Base-by-base conservation (phyloP, 2,329 filamentous ascomycete genomes). In the Chaetomium strumarium region DNA sequence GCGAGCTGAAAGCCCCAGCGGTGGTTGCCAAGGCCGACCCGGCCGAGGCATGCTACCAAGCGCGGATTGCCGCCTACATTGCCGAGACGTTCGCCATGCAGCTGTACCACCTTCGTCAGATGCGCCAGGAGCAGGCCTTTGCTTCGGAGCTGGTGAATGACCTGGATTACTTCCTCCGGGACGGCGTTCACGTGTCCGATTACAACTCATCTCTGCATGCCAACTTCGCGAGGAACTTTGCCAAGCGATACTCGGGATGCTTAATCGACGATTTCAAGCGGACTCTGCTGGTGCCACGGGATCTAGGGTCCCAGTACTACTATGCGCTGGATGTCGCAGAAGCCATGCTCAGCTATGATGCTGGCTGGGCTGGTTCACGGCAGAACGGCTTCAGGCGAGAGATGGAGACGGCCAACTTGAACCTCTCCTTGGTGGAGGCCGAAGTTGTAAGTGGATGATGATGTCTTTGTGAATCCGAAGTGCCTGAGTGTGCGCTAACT, bases 11-110 rank as follows among this genome's bases (percentile, higher is more conserved):
- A 52, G 68, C 80, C 5, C 74, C 78, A 1, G 69, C 75, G 5
- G 53, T 77, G 29, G 77, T 75, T 1, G 73, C 75, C 10, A 83
- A 79, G 57, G 67, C 79, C 3, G 77, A 84, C 53, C 72, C 78
- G 5, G 70, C 76, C 9, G 75, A 76, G 37, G 77, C 82, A 8
- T 83, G 80, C 49, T 76, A 79, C 53, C 79, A 85, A 56, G 85
- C 85, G 8, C 77, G 83, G 55, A 81, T 95, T 60, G 89, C 90
- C 4, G 86, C 90, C 3, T 84, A 90, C 56, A 79, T 95, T 58
- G 89, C 88, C 13, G 90, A 97, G 66, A 87, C 93, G 38, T 83
- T 95, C 54, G 88, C 91, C 3, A 90, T 97, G 78, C 89, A 95
- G 68, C 75, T 97, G 16, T 95, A 96, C 65, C 85, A 89, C 62